Base-by-base conservation (phyloP, 306 rosid species). In the Gleditsia sinensis region DNA sequence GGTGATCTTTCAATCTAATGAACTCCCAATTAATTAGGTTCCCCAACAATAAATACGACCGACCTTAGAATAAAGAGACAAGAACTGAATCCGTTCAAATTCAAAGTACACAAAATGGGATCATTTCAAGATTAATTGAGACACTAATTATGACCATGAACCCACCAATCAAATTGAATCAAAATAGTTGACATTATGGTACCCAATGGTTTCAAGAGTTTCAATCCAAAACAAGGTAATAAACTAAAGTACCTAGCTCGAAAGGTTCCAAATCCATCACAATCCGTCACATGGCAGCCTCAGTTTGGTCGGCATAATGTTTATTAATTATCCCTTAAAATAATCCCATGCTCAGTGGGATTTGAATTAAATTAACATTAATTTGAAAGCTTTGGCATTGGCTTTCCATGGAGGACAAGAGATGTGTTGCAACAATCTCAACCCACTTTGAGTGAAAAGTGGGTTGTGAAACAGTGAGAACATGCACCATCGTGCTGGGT, bases 221-320 rank as follows among this genome's bases (percentile, higher is more conserved):
- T n/a, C n/a, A n/a, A n/a, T n/a, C n/a, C n/a, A n/a, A n/a, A n/a
- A n/a, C n/a, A n/a, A n/a, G n/a, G n/a, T n/a, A n/a, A n/a, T n/a
- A n/a, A n/a, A n/a, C n/a, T n/a, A n/a, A n/a, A n/a, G n/a, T n/a
- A n/a, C n/a, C n/a, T n/a, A 72, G 71, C 32, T 28, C 2, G 63
- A 81, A 85, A 83, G 84, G 85, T 63, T 92, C 96, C 96, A 83
- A 80, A 88, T 75, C 88, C 58, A 82, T 89, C 85, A 77, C 83
- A 78, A 82, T 86, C 90, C 20, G 6, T 87, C 90, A 90, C 96
- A 88, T 90, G 96, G 83, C 55, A 59, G 58, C 78, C 80, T 76
- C 82, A 75, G 85, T 76, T 80, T 85, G 96, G 88, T 88, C 86
- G 93, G 90, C 86, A n/a, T n/a, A n/a, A n/a, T n/a, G n/a, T n/a